These are phyloP conservation scores for Taphrina wiesneri DNA, from an alignment of 1,139 yeast genomes.

Conservation along the genomic window DNA sequence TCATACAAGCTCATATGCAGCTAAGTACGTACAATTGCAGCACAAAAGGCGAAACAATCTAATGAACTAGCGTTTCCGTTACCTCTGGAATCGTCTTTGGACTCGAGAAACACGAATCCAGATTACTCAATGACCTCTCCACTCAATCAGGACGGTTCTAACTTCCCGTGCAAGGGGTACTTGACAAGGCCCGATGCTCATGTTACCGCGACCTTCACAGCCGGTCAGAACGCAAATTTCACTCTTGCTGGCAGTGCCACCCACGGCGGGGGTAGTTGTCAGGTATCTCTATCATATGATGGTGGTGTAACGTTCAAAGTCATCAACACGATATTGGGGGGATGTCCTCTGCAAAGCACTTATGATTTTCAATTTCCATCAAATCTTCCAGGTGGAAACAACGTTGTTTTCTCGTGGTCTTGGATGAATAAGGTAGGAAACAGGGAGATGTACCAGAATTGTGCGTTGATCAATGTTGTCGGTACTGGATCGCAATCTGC, in stretches of 20 bases:
- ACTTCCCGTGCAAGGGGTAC: slow-evolving; percentile 44
- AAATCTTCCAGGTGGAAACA: slow-evolving; percentile 41
- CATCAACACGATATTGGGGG: slow-evolving; percentile 43
- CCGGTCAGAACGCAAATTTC: slow-evolving; percentile 40
- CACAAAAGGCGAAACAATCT: not conserved
- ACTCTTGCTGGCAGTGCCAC: slow-evolving; percentile 41
- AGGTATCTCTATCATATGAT: slow-evolving; percentile 43
- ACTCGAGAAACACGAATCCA: slow-evolving; percentile 13
- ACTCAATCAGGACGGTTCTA: slow-evolving; percentile 21
- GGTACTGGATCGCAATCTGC: slow-evolving; percentile 38
- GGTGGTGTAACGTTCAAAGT: slow-evolving; percentile 42
- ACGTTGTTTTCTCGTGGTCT: slow-evolving; percentile 43
- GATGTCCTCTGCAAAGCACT: slow-evolving; percentile 41
- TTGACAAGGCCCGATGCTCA: slow-evolving; percentile 38
- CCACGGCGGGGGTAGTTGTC: slow-evolving; percentile 44
- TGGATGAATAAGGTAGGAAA: slow-evolving; percentile 43
- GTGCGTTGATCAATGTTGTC: slow-evolving; percentile 43
- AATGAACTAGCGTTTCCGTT: slow-evolving; percentile 13
- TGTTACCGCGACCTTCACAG: slow-evolving; percentile 41
- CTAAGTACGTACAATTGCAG: not conserved
- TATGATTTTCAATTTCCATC: slow-evolving; percentile 42
- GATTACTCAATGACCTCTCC: slow-evolving; percentile 34
- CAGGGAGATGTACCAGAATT: slow-evolving; percentile 43
- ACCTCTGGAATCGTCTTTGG: slow-evolving; percentile 23
- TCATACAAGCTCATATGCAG: not conserved